Evolutionary conservation across 2,329 filamentous ascomycete genomes (phyloP), one percentile per base, ranked within the genome.

Genomic region (Diaporthe amygdali): DNA sequence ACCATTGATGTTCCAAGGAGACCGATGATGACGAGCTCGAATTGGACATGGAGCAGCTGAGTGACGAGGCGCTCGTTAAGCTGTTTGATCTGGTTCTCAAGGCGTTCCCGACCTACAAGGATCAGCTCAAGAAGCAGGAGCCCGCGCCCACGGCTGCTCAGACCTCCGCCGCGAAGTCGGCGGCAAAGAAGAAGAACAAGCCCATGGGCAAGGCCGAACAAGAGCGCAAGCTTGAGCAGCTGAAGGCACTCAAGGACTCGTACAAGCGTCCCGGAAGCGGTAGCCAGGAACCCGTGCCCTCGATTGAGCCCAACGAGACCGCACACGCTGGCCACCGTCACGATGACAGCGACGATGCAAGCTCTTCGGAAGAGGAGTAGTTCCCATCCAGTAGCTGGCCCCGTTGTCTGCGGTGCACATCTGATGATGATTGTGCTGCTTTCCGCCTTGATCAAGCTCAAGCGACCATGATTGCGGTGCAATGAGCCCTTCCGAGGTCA

Each of bases 121-220:
- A 77, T 12, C 74, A 78, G 59, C 68, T 81, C 5, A 78, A 81
- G 67, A 79, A 79, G 74, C 76, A 77, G 1, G 77, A 79, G 66
- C 76, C 74, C 15, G 74, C 75, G 2, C 75, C 74, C 2, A 70
- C 75, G 66, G 73, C 72, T n/a, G 74, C 54, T 69, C 59, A 63
- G 25, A 66, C 34, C 37, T 54, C 70, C 17, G 54, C 61, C 9
- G 22, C 78, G 20, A 77, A 76, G 54, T 79, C 81, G 27, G 83
- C 82, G 73, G 91, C 90, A 81, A 87, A 88, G 67, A 91, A 91
- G 84, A 93, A 93, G 85, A 93, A 93, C 81, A 93, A 93, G 84
- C 92, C 92, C 1, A 94, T 94, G 92, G 91, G 90, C 81, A 92
- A 92, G 81, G 83, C 84, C 41, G 91, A 93, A 81, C 92, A 94